These are phyloP conservation scores for Austroboletus olivaceoglutinosus DNA, from an alignment of 1,284 basidiomycete species.

Conservation along the genomic window DNA sequence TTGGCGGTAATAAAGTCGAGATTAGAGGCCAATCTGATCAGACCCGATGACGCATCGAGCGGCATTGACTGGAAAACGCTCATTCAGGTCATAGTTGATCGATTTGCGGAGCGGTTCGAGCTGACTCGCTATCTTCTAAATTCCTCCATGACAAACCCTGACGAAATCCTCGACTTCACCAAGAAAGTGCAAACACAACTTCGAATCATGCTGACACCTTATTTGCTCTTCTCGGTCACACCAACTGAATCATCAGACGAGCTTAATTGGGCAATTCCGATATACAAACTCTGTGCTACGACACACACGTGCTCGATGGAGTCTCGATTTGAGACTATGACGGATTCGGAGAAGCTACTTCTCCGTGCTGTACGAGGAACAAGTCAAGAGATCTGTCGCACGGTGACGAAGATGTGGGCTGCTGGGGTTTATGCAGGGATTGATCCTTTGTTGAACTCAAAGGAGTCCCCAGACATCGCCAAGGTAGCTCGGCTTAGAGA, in stretches of 20 bases:
- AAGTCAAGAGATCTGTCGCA: conserved; percentile 45
- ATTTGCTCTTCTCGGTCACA: conserved; percentile 10
- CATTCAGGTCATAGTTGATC: conserved; percentile 39
- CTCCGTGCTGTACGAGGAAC: conserved; percentile 36
- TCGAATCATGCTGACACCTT: conserved; percentile 23
- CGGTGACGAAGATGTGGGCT: conserved; percentile 45
- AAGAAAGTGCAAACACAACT: conserved; percentile 24
- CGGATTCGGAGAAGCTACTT: conserved; percentile 38
- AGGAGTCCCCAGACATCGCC: not conserved
- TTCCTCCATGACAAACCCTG: conserved; percentile 2
- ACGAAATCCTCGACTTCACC: conserved; percentile 12
- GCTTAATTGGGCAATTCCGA: conserved; percentile 26
- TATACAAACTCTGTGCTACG: conserved; percentile 32
- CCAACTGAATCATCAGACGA: conserved; percentile 5
- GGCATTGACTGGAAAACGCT: conserved; percentile 47
- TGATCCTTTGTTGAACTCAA: conserved; percentile 11
- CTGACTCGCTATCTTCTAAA: conserved; percentile 38
- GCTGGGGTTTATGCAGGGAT: conserved; percentile 37
- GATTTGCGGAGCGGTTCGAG: conserved; percentile 44
- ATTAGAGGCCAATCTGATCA: conserved; percentile 25
- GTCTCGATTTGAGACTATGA: conserved; percentile 21
- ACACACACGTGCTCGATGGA: conserved; percentile 36
- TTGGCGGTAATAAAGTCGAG: conserved; percentile 12
- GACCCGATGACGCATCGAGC: conserved; percentile 20
- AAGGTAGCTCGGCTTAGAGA: not conserved